Evolutionary conservation across 2,329 filamentous ascomycete genomes (phyloP), one percentile per base, ranked within the genome.

Genomic region (Nemania abortiva): DNA sequence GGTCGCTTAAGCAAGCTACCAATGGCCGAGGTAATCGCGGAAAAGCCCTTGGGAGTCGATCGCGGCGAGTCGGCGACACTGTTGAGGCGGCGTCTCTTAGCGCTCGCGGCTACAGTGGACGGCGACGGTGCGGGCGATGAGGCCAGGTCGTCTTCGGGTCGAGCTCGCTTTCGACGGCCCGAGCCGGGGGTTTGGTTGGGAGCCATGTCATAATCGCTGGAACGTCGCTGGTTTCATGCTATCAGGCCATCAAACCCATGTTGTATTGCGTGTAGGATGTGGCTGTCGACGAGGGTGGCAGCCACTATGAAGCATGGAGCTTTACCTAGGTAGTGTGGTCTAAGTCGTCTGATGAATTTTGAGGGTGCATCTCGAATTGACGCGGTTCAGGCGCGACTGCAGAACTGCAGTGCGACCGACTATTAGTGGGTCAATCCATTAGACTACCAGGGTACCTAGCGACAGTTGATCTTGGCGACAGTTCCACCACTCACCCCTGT

Each of bases 101-200:
- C 69, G 13, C 72, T 63, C n/a, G 72, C 37, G n/a, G 64, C 68
- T 58, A 70, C 70, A 15, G 72, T 69, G 5, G 72, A 69, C 29
- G 75, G 71, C 4, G 72, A 72, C 27, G 66, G 68, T 9, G 70
- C 70, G 6, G 75, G 71, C 15, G 75, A 74, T 18, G 73, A 73
- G 42, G 67, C 68, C 15, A 59, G 55, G 34, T 75, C 74, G 59
- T 73, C 70, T 53, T 74, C 70, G 53, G 70, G 69, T 63, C 66
- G 72, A 52, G 70, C 57, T 70, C 76, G 75, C 59, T 77, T 78
- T 58, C 73, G 74, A 62, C 75, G 73, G 59, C 70, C 68, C 20
- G 72, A 74, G 63, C 65, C 54, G 24, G 72, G 68, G 15, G 72
- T 73, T 34, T 68, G 70, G 39, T 63, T 63, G n/a, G 74, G 67